A percentile compares a stretch with the other conserved stretches of the same genome.
These are phyloP conservation scores for Saussurea involucrata DNA, from an alignment of 129 eudicot species.

Conservation along the genomic window DNA sequence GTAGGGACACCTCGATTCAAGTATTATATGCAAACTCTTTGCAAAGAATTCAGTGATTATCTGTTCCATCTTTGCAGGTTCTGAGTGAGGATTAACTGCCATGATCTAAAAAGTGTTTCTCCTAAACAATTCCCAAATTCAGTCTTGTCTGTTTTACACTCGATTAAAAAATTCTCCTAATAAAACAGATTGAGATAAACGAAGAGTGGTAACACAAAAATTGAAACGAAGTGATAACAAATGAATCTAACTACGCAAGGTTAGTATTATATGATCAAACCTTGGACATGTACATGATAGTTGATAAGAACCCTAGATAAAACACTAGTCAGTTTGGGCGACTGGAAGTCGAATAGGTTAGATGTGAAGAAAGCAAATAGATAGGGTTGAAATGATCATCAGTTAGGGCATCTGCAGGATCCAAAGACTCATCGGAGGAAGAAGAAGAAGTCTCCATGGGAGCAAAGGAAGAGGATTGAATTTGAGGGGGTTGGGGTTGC, in stretches of 20 bases:
- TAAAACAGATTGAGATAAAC: neutral
- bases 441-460: slow-evolving; percentile 28
- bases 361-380: neutral
- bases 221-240: slow-evolving; percentile 1
- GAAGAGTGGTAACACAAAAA: neutral
- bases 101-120: neutral
- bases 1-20: slow-evolving; percentile 76
- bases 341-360: neutral
- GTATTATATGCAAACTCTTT: slow-evolving; percentile 74
- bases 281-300: slow-evolving; percentile 2
- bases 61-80: slow-evolving; percentile 78
- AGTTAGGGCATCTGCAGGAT: slow-evolving; percentile 20
- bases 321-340: neutral
- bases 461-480: slow-evolving; percentile 21
- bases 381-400: neutral
- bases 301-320: slow-evolving; percentile 13
- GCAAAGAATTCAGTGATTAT: slow-evolving; percentile 80
- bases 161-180: neutral
- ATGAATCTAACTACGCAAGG: slow-evolving; percentile 16
- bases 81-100: slow-evolving; percentile 53
- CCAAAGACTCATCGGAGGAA: slow-evolving; percentile 20
- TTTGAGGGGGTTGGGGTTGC: slow-evolving; percentile 10
- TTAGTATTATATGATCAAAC: slow-evolving; percentile 14
- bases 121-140: neutral
- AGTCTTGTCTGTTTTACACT: neutral